Evolutionary conservation across 73 alveolate species (phyloP).

Genomic region (Symbiodinium natans): DNA sequence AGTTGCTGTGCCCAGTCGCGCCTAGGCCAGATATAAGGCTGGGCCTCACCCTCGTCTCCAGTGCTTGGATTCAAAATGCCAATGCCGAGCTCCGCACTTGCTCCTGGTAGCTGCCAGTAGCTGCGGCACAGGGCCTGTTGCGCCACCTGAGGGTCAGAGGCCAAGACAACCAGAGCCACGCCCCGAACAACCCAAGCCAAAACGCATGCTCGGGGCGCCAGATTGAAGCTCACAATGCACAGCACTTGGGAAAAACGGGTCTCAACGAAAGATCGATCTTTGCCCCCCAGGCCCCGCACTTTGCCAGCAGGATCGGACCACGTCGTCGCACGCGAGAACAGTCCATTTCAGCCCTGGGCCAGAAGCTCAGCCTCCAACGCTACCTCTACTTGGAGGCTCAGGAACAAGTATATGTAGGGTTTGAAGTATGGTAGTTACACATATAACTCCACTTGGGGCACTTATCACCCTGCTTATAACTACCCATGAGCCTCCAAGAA

Average conservation of each 20-base stretch:
- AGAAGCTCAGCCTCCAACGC: not conserved
- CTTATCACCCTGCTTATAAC: too few relatives aligned
- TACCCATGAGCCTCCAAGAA: too few relatives aligned
- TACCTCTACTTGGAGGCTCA: not conserved
- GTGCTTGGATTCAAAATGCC: too few relatives aligned
- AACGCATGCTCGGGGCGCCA: not conserved
- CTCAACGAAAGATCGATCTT: too few relatives aligned
- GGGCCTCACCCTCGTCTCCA: not conserved
- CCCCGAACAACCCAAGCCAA: too few relatives aligned
- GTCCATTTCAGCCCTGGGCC: not conserved
- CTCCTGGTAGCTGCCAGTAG: not conserved
- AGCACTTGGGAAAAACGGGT: not conserved
- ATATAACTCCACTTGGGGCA: too few relatives aligned
- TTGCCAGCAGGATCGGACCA: not conserved
- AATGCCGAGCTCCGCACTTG: not conserved
- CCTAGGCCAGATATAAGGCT: not conserved
- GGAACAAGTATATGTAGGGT: too few relatives aligned
- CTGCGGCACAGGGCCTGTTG: not conserved
- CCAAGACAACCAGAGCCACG: not conserved
- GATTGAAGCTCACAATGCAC: not conserved
- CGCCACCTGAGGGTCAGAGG: not conserved
- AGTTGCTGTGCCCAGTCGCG: not conserved
- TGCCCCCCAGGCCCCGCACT: not conserved
- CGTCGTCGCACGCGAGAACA: not conserved
- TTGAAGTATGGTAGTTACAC: too few relatives aligned